Evolutionary conservation across 2,329 filamentous ascomycete species (phyloP).

Genomic region (Tolypocladium tropicale): DNA sequence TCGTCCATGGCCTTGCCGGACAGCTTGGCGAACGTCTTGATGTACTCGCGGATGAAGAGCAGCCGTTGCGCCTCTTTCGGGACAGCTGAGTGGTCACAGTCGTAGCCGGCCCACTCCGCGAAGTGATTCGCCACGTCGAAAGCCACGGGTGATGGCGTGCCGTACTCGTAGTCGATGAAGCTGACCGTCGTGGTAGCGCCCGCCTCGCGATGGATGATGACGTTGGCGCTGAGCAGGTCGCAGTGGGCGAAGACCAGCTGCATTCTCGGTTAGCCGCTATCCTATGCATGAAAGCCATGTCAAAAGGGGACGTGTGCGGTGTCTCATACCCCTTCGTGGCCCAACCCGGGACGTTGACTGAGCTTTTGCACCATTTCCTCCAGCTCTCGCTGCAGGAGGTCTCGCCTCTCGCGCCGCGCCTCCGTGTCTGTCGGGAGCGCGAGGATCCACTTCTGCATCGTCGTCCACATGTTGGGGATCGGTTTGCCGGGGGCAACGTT

Average conservation of each 20-base stretch:
- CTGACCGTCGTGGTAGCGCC: conserved; percentile 33
- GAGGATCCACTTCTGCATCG: conserved; percentile 91
- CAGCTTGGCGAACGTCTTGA: conserved; percentile 58
- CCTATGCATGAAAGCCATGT: not conserved
- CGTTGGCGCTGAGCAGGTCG: conserved; percentile 91
- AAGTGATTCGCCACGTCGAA: conserved; percentile 98
- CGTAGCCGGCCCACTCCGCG: conserved; percentile 94
- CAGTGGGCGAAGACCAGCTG: conserved; percentile 89
- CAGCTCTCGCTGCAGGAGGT: conserved; percentile 64
- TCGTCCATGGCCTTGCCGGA: conserved; percentile 34
- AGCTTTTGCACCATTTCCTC: conserved; percentile 59
- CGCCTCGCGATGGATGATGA: conserved; percentile 59
- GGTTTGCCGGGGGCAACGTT: conserved; percentile 55
- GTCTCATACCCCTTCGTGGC: conserved; percentile 56
- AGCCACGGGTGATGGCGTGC: conserved; percentile 82
- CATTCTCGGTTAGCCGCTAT: conserved; percentile 6
- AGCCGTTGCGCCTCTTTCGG: conserved; percentile 68
- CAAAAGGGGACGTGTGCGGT: not conserved
- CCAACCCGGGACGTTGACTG: conserved; percentile 67
- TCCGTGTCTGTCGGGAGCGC: conserved; percentile 68
- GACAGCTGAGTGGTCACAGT: conserved; percentile 79
- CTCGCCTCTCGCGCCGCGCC: conserved; percentile 56
- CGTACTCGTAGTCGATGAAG: conserved; percentile 99
- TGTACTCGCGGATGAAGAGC: conserved; percentile 76
- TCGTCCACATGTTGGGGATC: conserved; percentile 84